phyloP scores from a whole-genome alignment of 139 green algal genomes.

The Coccomyxa sp. region DNA sequence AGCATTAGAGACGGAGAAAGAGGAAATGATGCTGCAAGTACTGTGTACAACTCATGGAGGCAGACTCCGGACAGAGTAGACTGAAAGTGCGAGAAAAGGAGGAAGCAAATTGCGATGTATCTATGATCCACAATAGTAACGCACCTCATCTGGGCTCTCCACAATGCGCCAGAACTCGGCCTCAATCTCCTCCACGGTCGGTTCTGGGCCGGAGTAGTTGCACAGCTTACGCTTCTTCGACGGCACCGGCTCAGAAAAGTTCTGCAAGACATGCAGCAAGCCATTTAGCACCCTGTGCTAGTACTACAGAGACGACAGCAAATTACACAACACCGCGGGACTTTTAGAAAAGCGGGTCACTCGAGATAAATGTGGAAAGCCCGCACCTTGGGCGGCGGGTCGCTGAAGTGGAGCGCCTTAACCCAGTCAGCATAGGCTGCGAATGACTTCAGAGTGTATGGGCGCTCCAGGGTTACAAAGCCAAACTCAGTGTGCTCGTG shows the following conservation, averaged over 20 bases:
- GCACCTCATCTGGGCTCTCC: conserved; percentile 40
- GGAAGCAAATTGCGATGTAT: too few relatives aligned
- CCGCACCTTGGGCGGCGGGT: conserved; percentile 12
- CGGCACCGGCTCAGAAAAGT: neutral
- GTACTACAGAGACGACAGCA: too few relatives aligned
- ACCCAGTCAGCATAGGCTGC: conserved; percentile 64
- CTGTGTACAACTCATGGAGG: too few relatives aligned
- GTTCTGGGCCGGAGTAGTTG: conserved; percentile 27
- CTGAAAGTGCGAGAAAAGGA: too few relatives aligned
- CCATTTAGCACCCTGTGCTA: conserved; percentile 2
- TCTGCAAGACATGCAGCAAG: neutral
- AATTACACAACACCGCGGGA: too few relatives aligned
- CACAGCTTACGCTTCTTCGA: conserved; percentile 20
- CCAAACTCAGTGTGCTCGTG: conserved; percentile 22
- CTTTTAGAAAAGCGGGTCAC: neutral
- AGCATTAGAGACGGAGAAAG: neutral
- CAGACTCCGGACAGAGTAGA: too few relatives aligned
- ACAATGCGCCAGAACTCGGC: conserved; percentile 79
- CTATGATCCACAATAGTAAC: too few relatives aligned
- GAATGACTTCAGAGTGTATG: conserved; percentile 69
- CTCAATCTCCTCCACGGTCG: conserved; percentile 61
- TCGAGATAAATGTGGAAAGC: neutral
- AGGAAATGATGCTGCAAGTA: too few relatives aligned
- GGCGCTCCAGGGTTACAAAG: conserved; percentile 26
- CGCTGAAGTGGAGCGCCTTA: conserved; percentile 59